A percentile compares a stretch with the other conserved stretches of the same genome.
phyloP scores from a whole-genome alignment of 169 alveolate genomes.

The Babesia sp. region DNA sequence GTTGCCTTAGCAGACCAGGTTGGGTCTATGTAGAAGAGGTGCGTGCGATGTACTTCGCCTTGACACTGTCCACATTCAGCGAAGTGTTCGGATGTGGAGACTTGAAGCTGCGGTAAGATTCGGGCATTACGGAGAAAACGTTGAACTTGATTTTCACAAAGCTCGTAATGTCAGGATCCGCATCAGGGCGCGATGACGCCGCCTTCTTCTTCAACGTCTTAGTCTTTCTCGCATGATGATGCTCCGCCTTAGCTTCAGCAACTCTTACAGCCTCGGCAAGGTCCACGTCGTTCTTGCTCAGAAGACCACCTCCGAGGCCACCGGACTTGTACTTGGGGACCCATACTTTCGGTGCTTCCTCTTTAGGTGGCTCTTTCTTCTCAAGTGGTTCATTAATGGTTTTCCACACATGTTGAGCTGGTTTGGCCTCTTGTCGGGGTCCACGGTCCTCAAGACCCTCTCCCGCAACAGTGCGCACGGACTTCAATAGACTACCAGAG shows the following conservation, averaged over 20 bases:
- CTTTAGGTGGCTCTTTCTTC: constrained; percentile 16
- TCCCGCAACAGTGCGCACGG: constrained; percentile 49
- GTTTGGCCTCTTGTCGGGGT: constrained; percentile 19
- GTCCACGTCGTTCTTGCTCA: constrained; percentile 57
- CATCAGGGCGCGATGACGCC: constrained; percentile 19
- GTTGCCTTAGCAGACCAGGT: no score
- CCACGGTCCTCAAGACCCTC: constrained; percentile 42
- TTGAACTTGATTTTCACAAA: constrained; percentile 54
- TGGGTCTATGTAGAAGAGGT: neutral
- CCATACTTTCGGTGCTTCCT: constrained; percentile 56
- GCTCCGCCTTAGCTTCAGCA: constrained; percentile 50
- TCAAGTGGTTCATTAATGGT: constrained; percentile 10
- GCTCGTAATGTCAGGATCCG: neutral
- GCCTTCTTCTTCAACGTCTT: constrained; percentile 55
- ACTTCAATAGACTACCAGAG: constrained; percentile 50
- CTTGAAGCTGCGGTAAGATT: constrained; percentile 33
- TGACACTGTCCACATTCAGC: constrained; percentile 42
- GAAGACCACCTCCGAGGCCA: constrained; percentile 6
- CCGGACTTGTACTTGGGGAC: constrained; percentile 51
- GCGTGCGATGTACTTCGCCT: constrained; percentile 57
- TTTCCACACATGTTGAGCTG: constrained; percentile 58
- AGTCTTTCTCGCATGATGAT: constrained; percentile 1
- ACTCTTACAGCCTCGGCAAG: constrained; percentile 61
- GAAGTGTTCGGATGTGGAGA: constrained; percentile 14
- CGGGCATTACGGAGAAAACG: constrained; percentile 45